Evolutionary conservation across 2,329 filamentous ascomycete species (phyloP).

Genomic region (Trichoderma sp.): DNA sequence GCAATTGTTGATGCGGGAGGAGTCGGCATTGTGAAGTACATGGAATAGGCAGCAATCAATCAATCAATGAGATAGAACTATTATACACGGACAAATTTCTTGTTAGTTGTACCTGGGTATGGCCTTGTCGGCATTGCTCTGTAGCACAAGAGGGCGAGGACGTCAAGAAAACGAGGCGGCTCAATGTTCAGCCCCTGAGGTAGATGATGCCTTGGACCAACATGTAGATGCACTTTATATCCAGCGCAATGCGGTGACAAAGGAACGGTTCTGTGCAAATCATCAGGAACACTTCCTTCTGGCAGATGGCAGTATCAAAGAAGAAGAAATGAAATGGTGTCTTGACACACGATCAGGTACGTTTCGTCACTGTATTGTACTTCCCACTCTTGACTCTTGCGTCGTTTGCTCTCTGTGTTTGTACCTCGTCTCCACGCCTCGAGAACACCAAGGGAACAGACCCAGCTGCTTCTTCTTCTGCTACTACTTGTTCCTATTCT

Average conservation of each 20-base stretch:
- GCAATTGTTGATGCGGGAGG: neutral
- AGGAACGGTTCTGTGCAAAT: no score
- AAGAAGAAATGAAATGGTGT: no score
- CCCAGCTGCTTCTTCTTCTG: neutral
- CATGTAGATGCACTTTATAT: neutral
- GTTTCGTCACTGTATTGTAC: no score
- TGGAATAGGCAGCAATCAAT: no score
- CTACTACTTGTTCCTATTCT: neutral
- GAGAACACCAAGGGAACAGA: no score
- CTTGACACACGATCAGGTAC: neutral
- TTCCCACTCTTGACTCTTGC: no score
- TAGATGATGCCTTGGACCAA: neutral
- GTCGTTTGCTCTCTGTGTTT: neutral
- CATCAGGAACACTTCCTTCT: no score
- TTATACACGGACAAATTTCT: no score
- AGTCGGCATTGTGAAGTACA: no score
- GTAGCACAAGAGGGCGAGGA: neutral
- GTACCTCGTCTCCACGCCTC: slow-evolving; percentile 1
- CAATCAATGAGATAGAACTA: no score
- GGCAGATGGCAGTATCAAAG: no score
- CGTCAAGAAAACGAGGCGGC: neutral
- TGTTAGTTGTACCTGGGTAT: no score
- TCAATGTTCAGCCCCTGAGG: neutral
- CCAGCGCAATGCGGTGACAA: neutral
- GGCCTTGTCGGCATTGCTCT: neutral